A percentile compares a stretch with the other conserved stretches of the same genome.
Evolutionary conservation across 208 protist species (phyloP).

Genomic region (Trypanosoma vivax): DNA sequence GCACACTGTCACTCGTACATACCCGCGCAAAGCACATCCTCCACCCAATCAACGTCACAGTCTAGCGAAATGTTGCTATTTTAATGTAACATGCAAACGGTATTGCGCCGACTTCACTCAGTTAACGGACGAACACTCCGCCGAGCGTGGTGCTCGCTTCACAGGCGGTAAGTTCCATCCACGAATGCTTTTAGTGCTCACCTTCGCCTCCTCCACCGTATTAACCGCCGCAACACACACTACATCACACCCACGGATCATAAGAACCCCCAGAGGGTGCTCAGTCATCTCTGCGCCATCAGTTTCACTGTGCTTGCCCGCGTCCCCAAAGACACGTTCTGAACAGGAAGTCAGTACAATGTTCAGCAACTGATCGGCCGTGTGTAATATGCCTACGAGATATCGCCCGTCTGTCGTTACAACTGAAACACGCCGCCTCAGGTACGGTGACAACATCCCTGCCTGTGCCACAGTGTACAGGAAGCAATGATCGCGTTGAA

Average conservation of each 20-base stretch:
- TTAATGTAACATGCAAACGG: too few relatives aligned
- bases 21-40: too few relatives aligned
- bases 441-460: slow-evolving; percentile 57
- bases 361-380: slow-evolving; percentile 79
- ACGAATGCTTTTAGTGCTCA: slow-evolving; percentile 28
- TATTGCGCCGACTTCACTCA: too few relatives aligned
- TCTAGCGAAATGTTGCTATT: too few relatives aligned
- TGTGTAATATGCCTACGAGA: slow-evolving; percentile 69
- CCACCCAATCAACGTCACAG: too few relatives aligned
- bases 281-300: slow-evolving; percentile 34
- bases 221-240: slow-evolving; percentile 61
- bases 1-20: too few relatives aligned
- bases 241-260: slow-evolving; percentile 69
- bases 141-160: slow-evolving; percentile 8
- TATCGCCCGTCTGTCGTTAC: slow-evolving; percentile 73
- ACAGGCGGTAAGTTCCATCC: slow-evolving; percentile 63
- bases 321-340: slow-evolving; percentile 50
- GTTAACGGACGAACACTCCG: too few relatives aligned
- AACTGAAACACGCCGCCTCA: slow-evolving; percentile 72
- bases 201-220: slow-evolving; percentile 68
- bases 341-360: slow-evolving; percentile 61
- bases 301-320: slow-evolving; percentile 3
- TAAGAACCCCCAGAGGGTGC: slow-evolving; percentile 45
- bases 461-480: neutral
- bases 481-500: neutral